Conservation (phyloP, 352 stramenopile species). For the Globisporangium viniferum region DNA sequence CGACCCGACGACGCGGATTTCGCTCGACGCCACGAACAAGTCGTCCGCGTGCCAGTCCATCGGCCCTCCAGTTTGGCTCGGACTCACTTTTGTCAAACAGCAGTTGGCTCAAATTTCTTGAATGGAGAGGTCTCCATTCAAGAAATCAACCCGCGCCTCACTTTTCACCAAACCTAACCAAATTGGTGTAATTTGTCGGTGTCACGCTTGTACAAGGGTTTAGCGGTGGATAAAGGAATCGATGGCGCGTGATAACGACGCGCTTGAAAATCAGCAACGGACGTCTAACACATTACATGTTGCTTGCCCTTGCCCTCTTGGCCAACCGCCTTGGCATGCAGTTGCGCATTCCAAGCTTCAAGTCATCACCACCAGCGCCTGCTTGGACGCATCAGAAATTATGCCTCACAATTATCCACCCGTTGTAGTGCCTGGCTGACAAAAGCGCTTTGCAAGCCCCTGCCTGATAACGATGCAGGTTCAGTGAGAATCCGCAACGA, state of each 20-base stretch:
- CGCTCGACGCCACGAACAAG: conserved; percentile 43
- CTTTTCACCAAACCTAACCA: too few species aligned
- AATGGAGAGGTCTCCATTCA: too few species aligned
- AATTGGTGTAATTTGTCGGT: too few species aligned
- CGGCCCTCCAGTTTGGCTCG: too few species aligned
- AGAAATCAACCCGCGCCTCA: too few species aligned
- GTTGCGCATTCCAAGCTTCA: background rate
- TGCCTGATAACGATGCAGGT: background rate
- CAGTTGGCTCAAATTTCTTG: too few species aligned
- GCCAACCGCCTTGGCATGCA: background rate
- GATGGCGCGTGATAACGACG: too few species aligned
- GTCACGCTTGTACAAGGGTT: too few species aligned
- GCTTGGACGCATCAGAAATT: background rate
- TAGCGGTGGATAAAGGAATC: too few species aligned
- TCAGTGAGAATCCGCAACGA: too few species aligned
- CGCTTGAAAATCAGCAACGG: background rate
- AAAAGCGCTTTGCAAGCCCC: background rate
- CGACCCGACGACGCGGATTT: conserved; percentile 45
- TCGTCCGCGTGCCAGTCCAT: conserved; percentile 60
- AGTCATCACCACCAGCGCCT: background rate
- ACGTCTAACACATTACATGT: background rate
- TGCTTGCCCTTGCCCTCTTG: background rate
- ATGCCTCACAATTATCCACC: background rate
- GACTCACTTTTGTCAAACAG: too few species aligned
- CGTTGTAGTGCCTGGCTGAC: background rate